Base-by-base conservation (phyloP, 2,329 filamentous ascomycete species). In the Plenodomus lindquistii region DNA sequence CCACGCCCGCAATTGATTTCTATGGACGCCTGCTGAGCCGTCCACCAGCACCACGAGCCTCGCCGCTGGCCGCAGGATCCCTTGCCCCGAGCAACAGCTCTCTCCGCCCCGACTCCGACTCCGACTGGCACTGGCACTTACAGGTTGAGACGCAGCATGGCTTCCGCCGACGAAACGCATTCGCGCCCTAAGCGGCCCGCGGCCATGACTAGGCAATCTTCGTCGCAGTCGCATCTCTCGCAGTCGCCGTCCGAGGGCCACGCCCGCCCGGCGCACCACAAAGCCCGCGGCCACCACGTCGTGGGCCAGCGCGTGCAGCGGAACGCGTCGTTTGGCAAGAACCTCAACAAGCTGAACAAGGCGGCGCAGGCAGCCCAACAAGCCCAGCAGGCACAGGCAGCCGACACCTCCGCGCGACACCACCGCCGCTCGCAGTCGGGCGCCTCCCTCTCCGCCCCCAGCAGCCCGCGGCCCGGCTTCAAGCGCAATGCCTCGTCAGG, bases 401-500 rank as follows among this genome's bases (percentile, higher is more conserved):
- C 69, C 38, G 69, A 61, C 36, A 59, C 49, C 45, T 52, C 58
- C 6, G 49, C 45, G 35, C 66, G 67, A 55, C 66, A 72, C 54
- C 72, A 74, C 58, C 65, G 65, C 42, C 71, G 72, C 55, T 65
- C 66, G 19, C 65, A 65, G 44, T 75, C 72, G 20, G 71, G 71
- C 52, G 67, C 67, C 48, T 66, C 70, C 3, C 53, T 66, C 31
- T 67, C 67, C 2, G 63, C 60, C 10, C 65, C 69, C 44, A 70
- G 60, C 63, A 72, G 68, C 54, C 71, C 70, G 34, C 70, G 71
- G 10, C 73, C 72, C 10, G 61, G 65, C 54, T 67, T 72, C 62
- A 75, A 75, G 67, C 73, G 73, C 60, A 75, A 75, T 69, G 69
- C 71, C 16, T 75, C 72, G 22, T 69, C 71, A 20, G 65, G 70